These are phyloP conservation scores for Tricholoma sp. DNA, from an alignment of 768 basidiomycete genomes.

Conservation along the genomic window DNA sequence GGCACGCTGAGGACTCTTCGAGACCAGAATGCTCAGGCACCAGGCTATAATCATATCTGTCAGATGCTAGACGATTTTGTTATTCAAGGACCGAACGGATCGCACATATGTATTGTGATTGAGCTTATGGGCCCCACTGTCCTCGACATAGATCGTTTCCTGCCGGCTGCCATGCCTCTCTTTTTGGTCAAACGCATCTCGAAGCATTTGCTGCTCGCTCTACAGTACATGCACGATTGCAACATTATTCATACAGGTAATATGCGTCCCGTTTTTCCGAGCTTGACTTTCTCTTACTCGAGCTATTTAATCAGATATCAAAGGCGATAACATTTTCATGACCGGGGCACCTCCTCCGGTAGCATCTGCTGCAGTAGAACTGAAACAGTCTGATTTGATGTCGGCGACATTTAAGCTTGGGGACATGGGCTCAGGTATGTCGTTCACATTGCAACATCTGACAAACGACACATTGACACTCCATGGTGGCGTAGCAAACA, in stretches of 20 bases:
- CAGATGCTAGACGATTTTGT: constrained; percentile 73
- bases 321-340: not conserved
- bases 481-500: not conserved
- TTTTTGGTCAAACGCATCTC: constrained; percentile 48
- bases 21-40: constrained; percentile 45
- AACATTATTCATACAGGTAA: constrained; percentile 64
- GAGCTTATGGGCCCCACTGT: constrained; percentile 80
- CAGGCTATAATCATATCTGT: not conserved
- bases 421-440: not conserved
- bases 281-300: constrained; percentile 33
- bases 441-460: not conserved
- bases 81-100: constrained; percentile 72
- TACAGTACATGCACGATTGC: constrained; percentile 55
- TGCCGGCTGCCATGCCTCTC: constrained; percentile 37
- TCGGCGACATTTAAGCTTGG: not conserved
- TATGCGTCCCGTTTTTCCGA: constrained; percentile 40
- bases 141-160: constrained; percentile 46
- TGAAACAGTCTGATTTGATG: not conserved
- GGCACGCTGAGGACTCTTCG: constrained; percentile 3
- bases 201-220: constrained; percentile 47
- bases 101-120: constrained; percentile 79
- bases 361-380: not conserved
- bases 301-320: not conserved
- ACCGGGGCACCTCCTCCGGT: not conserved
- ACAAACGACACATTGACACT: not conserved